These are phyloP conservation scores for Xylaria sp. DNA, from an alignment of 2,329 filamentous ascomycete species.

Conservation along the genomic window DNA sequence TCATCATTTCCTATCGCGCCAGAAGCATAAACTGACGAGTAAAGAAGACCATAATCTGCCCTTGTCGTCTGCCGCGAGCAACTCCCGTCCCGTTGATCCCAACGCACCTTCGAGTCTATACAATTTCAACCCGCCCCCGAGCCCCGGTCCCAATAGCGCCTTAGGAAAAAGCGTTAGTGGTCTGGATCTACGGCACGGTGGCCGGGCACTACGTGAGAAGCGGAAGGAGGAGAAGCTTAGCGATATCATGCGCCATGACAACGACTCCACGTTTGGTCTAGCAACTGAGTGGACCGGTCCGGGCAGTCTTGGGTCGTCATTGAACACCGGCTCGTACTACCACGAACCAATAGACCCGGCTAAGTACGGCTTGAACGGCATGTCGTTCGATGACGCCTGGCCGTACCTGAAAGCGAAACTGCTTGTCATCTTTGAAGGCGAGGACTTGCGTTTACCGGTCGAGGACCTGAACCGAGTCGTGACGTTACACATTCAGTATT, in stretches of 20 bases:
- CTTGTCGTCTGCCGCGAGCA: conserved; percentile 79
- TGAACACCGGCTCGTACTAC: conserved; percentile 56
- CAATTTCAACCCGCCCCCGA: conserved; percentile 79
- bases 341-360: conserved; percentile 64
- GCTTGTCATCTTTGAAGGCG: conserved; percentile 82
- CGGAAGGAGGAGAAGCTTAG: conserved; percentile 75
- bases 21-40: conserved; percentile 79
- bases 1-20: conserved; percentile 80
- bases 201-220: conserved; percentile 81
- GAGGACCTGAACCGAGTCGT: conserved; percentile 87
- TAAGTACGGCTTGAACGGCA: conserved; percentile 74
- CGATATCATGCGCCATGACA: conserved; percentile 60
- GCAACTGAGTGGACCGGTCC: conserved; percentile 64
- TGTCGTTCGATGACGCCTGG: conserved; percentile 84
- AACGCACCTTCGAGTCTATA: conserved; percentile 80
- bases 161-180: conserved; percentile 88
- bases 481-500: conserved; percentile 80
- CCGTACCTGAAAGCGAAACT: conserved; percentile 81
- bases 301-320: conserved; percentile 61
- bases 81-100: conserved; percentile 79
- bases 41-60: conserved; percentile 79
- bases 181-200: conserved; percentile 81
- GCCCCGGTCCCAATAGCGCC: conserved; percentile 71
- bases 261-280: conserved; percentile 58
- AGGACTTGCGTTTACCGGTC: conserved; percentile 80